These are phyloP conservation scores for Nannizzia gypsea DNA, from an alignment of 2,329 filamentous ascomycete genomes.

Conservation along the genomic window DNA sequence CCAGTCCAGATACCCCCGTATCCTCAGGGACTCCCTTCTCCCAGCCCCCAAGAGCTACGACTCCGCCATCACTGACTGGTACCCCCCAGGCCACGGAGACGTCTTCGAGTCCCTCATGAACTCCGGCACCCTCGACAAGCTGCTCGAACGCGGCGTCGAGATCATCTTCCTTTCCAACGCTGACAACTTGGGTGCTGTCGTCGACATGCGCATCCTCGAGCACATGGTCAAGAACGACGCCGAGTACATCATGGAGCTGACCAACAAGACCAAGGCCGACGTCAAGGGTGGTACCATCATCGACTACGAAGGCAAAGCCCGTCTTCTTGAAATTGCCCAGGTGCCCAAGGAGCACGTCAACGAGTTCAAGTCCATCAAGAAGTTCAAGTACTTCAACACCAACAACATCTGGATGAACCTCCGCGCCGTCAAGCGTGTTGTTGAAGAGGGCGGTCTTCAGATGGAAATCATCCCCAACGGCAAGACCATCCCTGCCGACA, in stretches of 20 bases:
- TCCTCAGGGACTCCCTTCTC: constrained; percentile 95
- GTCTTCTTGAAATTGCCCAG: constrained; percentile 95
- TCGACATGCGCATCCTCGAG: constrained; percentile 94
- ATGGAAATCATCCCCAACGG: constrained; percentile 99
- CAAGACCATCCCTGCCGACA: constrained; percentile 96
- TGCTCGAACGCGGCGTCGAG: constrained; percentile 88
- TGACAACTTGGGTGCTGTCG: constrained; percentile 94
- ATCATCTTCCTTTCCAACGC: constrained; percentile 98
- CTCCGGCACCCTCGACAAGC: constrained; percentile 93
- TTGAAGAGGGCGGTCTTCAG: constrained; percentile 94
- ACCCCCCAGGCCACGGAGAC: constrained; percentile 97
- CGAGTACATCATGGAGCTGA: constrained; percentile 99
- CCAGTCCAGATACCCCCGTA: constrained; percentile 95
- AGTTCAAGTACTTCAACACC: constrained; percentile 99
- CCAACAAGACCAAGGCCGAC: constrained; percentile 99
- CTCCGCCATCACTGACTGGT: constrained; percentile 91
- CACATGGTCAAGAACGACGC: constrained; percentile 97
- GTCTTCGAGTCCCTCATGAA: constrained; percentile 99
- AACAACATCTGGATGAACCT: constrained; percentile 99
- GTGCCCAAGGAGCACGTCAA: constrained; percentile 99
- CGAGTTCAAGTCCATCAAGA: constrained; percentile 99
- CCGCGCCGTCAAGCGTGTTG: constrained; percentile 92
- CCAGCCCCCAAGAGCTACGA: constrained; percentile 84
- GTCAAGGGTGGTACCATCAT: constrained; percentile 99
- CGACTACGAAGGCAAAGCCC: constrained; percentile 93